These are phyloP conservation scores for Misopates orontium DNA, from an alignment of 257 asterid species.

Conservation along the genomic window DNA sequence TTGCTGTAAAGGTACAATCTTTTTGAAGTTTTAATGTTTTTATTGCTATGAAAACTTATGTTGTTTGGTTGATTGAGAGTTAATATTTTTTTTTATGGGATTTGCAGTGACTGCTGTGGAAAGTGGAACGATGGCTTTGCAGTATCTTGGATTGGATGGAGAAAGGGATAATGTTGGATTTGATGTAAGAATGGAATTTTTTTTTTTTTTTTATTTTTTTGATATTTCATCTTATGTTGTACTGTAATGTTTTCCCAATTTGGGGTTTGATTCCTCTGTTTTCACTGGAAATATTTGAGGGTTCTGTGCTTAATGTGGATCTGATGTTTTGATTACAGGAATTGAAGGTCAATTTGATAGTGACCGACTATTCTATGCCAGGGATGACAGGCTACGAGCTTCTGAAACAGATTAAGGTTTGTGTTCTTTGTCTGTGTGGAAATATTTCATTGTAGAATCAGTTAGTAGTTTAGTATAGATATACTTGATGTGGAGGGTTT, in stretches of 20 bases:
- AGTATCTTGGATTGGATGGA: conserved; percentile 83
- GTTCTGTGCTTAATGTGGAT: neutral
- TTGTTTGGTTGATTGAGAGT: conserved; percentile 7
- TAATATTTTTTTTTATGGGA: neutral
- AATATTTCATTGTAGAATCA: neutral
- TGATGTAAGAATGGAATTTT: conserved; percentile 46
- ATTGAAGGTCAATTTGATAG: conserved; percentile 77
- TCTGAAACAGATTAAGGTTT: conserved; percentile 82
- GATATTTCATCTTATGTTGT: too few species aligned
- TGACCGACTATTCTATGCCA: conserved; percentile 98
- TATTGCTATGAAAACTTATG: neutral
- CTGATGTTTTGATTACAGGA: conserved; percentile 39
- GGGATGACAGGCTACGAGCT: conserved; percentile 98
- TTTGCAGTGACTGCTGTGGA: conserved; percentile 85
- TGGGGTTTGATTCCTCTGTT: neutral
- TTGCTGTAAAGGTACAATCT: conserved; percentile 62
- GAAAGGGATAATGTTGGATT: conserved; percentile 56
- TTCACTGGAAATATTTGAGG: neutral
- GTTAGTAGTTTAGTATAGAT: too few species aligned
- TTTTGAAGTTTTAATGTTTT: neutral
- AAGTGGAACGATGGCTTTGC: conserved; percentile 87
- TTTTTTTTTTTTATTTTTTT: neutral
- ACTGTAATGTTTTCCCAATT: neutral
- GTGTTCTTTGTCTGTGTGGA: conserved; percentile 12
- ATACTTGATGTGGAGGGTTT: too few species aligned